Evolutionary conservation across 2,329 filamentous ascomycete species (phyloP), one percentile per base, ranked within the genome.

Genomic region (Talaromyces sp.): DNA sequence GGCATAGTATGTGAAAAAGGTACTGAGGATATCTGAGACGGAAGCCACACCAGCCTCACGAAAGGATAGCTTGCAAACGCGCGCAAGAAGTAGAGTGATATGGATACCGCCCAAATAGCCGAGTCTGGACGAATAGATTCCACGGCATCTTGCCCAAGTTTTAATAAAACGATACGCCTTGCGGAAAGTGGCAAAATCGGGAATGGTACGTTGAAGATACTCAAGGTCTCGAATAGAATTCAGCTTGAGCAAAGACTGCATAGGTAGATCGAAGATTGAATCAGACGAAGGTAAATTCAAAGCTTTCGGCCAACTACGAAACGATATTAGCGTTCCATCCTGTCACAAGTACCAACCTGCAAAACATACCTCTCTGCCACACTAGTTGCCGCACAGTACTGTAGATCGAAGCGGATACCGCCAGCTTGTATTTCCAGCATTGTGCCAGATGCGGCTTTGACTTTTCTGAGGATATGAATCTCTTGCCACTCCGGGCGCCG

Each of bases 31-130:
- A 54, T 86, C 83, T 0, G 82, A 73, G 1, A 84, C 79, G 0
- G 83, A 82, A 0, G 82, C 71, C 0, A 71, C 61, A 19, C 74
- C 73, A 8, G 70, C 70, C 10, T 79, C 68, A 3, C 75, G 74
- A 31, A 79, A 76, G 4, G 87, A 72, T 25, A 84, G 72, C 73
- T 91, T 90, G 74, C 83, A 84, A 0, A 91, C 76, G 17, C 85
- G 83, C 0, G 85, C 82, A 8, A 91, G 78, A 71, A 91, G 79
- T 25, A 89, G 75, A 0, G 86, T 83, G 61, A 91, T 85, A 69
- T 90, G 88, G 22, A 89, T 85, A 3, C 88, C 88, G 5, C 86
- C 84, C 0, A 91, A 79, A 67, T 86, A 88, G 0, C 89, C 89
- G 69, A 90, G 90, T 58, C 83, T 86, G 1, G 87, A 83, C 0